Conservation (phyloP, 306 rosid genomes). For the Pyrus communis region DNA sequence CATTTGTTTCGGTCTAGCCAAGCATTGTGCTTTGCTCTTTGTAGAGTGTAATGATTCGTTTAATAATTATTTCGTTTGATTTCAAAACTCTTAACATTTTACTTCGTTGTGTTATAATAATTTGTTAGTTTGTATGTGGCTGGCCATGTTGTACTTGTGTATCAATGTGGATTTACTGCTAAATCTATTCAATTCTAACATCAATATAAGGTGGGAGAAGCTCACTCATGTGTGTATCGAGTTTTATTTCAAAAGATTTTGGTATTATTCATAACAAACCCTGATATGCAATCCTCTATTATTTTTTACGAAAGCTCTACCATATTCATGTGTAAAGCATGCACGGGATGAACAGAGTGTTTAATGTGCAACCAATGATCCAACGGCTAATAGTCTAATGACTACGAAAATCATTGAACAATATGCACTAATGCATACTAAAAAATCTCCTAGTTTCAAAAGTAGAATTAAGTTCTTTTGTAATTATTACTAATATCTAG, state of each 20-base stretch:
- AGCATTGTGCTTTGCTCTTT: constrained; percentile 22
- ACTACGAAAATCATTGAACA: no score
- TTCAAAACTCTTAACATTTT: not conserved
- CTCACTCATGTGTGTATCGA: no score
- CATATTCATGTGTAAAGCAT: no score
- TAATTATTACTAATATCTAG: not conserved
- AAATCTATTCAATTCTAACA: not conserved
- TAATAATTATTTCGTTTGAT: not conserved
- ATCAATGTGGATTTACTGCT: not conserved
- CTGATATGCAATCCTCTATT: no score
- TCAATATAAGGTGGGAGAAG: not conserved
- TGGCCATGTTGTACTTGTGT: not conserved
- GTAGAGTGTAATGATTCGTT: not conserved
- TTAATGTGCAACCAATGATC: not conserved
- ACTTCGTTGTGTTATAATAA: no score
- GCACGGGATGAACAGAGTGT: no score
- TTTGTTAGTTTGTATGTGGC: no score
- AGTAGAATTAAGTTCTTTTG: no score
- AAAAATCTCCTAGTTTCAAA: no score
- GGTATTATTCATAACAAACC: not conserved
- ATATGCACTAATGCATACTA: not conserved
- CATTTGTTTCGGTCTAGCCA: constrained; percentile 5
- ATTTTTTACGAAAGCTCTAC: not conserved
- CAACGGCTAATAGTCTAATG: not conserved
- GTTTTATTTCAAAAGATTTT: no score